Evolutionary conservation across 495 filamentous ascomycete genomes (phyloP).

Genomic region (Aspergillus ellipticus): DNA sequence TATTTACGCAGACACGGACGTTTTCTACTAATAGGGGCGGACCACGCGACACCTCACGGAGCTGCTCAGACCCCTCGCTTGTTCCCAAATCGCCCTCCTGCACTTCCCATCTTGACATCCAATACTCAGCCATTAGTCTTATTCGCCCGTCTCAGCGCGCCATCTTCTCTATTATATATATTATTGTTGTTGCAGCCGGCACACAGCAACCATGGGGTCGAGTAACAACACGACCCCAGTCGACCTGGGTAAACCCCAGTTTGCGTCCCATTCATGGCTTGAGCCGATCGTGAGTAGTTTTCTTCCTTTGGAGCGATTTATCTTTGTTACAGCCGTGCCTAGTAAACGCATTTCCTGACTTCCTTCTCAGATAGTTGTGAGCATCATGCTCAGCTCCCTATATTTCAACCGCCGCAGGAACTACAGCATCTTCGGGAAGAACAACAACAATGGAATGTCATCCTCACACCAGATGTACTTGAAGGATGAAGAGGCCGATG

Average conservation of each 20-base stretch:
- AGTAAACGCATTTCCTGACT: not conserved
- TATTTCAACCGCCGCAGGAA: slow-evolving; percentile 50
- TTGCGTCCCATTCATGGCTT: slow-evolving; percentile 45
- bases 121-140: not conserved
- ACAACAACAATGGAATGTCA: slow-evolving; percentile 9
- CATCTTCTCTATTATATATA: not conserved
- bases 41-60: slow-evolving; percentile 2
- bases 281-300: slow-evolving; percentile 53
- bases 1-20: not conserved
- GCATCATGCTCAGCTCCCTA: slow-evolving; percentile 56
- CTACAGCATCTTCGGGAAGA: slow-evolving; percentile 40
- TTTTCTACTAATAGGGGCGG: not conserved
- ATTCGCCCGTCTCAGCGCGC: not conserved
- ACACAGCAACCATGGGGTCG: not conserved
- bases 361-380: slow-evolving; percentile 48
- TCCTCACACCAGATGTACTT: slow-evolving; percentile 18
- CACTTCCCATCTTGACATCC: not conserved
- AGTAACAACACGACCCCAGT: slow-evolving; percentile 1
- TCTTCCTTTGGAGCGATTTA: not conserved
- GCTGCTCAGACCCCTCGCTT: not conserved
- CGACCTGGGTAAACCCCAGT: slow-evolving; percentile 31
- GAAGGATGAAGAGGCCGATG: slow-evolving; percentile 36
- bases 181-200: not conserved
- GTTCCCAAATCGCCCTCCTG: not conserved
- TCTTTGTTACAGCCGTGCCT: not conserved